Evolutionary conservation across 305 asterid genomes (phyloP).

Genomic region (Stenogyne calaminthoides): DNA sequence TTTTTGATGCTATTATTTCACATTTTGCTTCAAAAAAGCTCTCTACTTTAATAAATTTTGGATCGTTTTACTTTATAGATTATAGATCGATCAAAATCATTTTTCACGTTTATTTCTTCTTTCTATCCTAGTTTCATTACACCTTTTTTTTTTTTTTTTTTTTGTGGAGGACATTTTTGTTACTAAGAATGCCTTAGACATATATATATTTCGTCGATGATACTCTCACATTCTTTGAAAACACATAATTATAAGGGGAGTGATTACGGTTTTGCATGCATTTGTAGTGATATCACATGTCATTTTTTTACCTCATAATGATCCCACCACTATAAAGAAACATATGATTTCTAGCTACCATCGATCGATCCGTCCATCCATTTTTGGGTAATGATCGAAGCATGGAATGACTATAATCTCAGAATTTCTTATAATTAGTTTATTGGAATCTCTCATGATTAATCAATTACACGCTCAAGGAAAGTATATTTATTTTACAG

Average conservation of each 20-base stretch:
- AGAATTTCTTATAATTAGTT: neutral
- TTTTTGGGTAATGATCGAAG: slow-evolving; percentile 20
- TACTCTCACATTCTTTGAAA: neutral
- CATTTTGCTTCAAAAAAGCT: neutral
- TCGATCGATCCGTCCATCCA: slow-evolving; percentile 4
- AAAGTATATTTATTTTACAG: neutral
- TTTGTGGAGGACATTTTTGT: neutral
- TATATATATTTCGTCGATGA: neutral
- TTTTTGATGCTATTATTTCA: neutral
- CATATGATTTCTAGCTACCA: slow-evolving; percentile 18
- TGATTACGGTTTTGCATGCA: slow-evolving; percentile 34
- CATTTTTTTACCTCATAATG: slow-evolving; percentile 29
- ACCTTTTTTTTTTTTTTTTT: slow-evolving; percentile 23
- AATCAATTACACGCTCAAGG: slow-evolving; percentile 4
- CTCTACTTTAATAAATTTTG: neutral
- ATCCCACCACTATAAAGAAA: slow-evolving; percentile 33
- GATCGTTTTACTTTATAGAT: neutral
- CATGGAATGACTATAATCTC: slow-evolving; percentile 20
- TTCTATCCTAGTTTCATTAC: slow-evolving; percentile 4
- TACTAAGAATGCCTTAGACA: slow-evolving; percentile 8
- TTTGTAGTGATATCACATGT: slow-evolving; percentile 32
- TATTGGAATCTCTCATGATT: slow-evolving; percentile 22
- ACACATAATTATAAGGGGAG: slow-evolving; percentile 26
- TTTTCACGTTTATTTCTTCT: slow-evolving; percentile 28
- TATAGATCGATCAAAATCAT: slow-evolving; percentile 1